phyloP scores from a whole-genome alignment of 1,284 basidiomycete genomes.

The Ceratobasidium sp. region DNA sequence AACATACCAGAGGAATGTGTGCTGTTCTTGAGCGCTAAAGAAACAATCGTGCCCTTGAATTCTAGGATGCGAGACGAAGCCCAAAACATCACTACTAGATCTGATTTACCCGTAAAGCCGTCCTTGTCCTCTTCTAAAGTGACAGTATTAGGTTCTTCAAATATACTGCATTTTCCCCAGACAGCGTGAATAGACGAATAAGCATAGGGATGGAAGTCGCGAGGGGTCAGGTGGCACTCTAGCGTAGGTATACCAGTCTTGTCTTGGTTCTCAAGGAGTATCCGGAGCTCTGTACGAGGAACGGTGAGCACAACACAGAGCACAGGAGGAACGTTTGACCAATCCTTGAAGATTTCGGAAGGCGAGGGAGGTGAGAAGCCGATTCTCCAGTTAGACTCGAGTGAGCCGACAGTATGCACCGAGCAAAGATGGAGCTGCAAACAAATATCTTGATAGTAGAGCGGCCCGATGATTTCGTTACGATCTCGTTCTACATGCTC shows the following conservation, averaged over 20 bases:
- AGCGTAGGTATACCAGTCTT: not conserved
- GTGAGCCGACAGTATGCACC: not conserved
- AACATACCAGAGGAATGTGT: not conserved
- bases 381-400: not conserved
- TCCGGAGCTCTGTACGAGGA: not conserved
- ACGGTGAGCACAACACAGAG: conserved; percentile 19
- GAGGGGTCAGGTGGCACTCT: not conserved
- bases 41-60: not conserved
- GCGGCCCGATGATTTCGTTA: too few species aligned
- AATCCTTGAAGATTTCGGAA: not conserved
- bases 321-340: conserved; percentile 3
- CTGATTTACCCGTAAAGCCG: conserved; percentile 1
- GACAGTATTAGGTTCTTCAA: not conserved
- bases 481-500: not conserved
- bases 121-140: conserved; percentile 5
- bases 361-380: not conserved
- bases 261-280: not conserved
- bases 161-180: conserved; percentile 12
- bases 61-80: not conserved
- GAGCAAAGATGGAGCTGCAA: not conserved
- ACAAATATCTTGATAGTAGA: conserved; percentile 10
- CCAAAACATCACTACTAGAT: conserved; percentile 32
- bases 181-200: not conserved
- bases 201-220: not conserved
- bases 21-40: not conserved